Evolutionary conservation across 495 filamentous ascomycete genomes (phyloP), one percentile per base, ranked within the genome.

Genomic region (Friedmanniomyces endolithicus): DNA sequence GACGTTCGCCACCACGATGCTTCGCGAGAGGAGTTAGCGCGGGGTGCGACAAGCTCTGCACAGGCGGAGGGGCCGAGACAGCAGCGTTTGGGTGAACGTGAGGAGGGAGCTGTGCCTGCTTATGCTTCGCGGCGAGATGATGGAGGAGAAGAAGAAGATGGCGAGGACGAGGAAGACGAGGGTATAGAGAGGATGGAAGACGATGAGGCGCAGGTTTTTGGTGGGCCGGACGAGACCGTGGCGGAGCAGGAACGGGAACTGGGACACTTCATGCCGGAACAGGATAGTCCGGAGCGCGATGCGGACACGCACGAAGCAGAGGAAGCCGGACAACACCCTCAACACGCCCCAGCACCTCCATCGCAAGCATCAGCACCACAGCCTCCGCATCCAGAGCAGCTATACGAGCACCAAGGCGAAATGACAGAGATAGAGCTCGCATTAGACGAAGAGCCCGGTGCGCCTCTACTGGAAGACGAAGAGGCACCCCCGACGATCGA

Each of bases 401-500:
- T 39, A 23, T 64, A 64, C 35, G 59, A 62, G 25, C 54, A 62
- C 40, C 62, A 64, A 44, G 59, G 62, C 46, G 59, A 56, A 23
- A 40, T 49, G 2, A 52, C 59, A 3, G 55, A 58, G 50, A 49
- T 59, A 39, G 62, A 64, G 34, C 52, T 53, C 14, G 58, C 59
- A 19, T 37, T 50, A 11, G 56, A 62, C 22, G 61, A 58, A 33
- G 55, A 54, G 23, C 55, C 50, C 1, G 39, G 39, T 0, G 59
- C 49, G 20, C 59, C 62, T 2, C 33, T 64, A n/a, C 22, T 64
- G 19, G 59, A 58, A 17, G 52, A 62, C 35, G 62, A 64, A 23
- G 33, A 54, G 17, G 51, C 47, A 9, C 25, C 45, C 16, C 59
- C 55, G 1, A 59, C 54, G 9, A 19, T 52, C 33, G 17, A 39